phyloP scores from a whole-genome alignment of 305 asterid genomes.

The Fraxinus albicans region DNA sequence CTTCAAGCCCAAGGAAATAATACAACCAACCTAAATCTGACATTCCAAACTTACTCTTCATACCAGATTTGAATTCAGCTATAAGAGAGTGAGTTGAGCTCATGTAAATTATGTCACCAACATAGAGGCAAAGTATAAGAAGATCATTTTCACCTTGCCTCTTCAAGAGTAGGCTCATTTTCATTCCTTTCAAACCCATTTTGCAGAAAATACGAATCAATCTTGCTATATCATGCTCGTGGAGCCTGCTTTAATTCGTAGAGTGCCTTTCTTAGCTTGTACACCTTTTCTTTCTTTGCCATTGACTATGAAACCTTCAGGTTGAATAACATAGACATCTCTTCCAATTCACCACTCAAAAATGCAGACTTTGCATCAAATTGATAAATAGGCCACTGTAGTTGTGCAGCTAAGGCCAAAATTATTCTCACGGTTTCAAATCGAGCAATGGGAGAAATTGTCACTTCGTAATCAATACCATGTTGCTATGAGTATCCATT shows the following conservation, averaged over 20 bases:
- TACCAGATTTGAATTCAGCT: neutral
- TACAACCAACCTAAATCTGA: neutral
- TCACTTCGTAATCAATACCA: neutral
- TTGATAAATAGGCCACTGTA: neutral
- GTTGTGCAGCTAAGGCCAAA: neutral
- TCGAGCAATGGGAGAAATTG: neutral
- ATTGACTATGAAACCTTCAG: neutral
- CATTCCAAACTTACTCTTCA: neutral
- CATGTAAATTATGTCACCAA: neutral
- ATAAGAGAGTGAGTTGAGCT: neutral
- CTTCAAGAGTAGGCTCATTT: neutral
- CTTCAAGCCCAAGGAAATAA: constrained; percentile 5
- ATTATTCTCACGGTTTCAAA: neutral
- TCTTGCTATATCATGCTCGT: neutral
- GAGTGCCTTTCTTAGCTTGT: neutral
- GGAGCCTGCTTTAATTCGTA: neutral
- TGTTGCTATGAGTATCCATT: neutral
- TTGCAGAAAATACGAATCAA: neutral
- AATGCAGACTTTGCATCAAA: neutral
- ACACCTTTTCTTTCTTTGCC: neutral
- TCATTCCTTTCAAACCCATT: neutral
- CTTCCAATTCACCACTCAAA: too few species aligned
- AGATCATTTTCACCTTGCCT: neutral
- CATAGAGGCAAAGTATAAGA: neutral
- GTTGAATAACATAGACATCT: neutral